These are phyloP conservation scores for Coniophora puteana DNA, from an alignment of 1,284 basidiomycete genomes.

Conservation along the genomic window DNA sequence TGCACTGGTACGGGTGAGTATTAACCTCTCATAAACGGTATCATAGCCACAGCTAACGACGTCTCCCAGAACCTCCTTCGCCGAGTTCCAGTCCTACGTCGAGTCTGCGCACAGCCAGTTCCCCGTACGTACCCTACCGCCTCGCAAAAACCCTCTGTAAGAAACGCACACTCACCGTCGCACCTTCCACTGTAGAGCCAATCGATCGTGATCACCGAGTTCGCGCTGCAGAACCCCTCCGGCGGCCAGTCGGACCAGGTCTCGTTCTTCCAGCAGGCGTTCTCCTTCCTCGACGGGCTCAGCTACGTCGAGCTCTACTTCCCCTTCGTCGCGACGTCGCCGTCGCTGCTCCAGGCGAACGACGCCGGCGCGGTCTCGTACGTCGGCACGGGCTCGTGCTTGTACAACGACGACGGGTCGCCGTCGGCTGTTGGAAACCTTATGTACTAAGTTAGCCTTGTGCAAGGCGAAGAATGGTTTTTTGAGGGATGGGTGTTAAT, in stretches of 20 bases:
- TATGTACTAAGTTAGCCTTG: conserved; percentile 11
- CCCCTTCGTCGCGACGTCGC: conserved; percentile 30
- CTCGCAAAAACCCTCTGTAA: neutral
- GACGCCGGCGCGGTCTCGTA: conserved; percentile 8
- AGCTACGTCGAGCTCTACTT: conserved; percentile 31
- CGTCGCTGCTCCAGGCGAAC: conserved; percentile 17
- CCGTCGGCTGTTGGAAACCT: conserved; percentile 20
- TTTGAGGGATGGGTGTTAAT: too few relatives aligned
- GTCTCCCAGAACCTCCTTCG: conserved; percentile 17
- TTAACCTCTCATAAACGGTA: neutral
- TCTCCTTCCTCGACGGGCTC: conserved; percentile 26
- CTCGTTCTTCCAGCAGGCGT: conserved; percentile 28
- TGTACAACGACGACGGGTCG: conserved; percentile 22
- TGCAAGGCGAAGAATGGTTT: too few relatives aligned
- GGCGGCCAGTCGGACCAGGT: conserved; percentile 31
- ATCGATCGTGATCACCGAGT: conserved; percentile 26
- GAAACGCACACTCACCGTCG: conserved; percentile 8
- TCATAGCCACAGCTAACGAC: neutral
- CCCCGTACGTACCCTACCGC: conserved; percentile 15
- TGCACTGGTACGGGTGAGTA: conserved; percentile 34
- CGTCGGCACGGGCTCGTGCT: conserved; percentile 24
- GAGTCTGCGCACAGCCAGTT: conserved; percentile 25
- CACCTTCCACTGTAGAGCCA: too few relatives aligned
- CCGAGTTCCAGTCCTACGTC: conserved; percentile 24
- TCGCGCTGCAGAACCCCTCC: conserved; percentile 28